A percentile compares a stretch with the other conserved stretches of the same genome.
Evolutionary conservation across 768 basidiomycete genomes (phyloP).

Genomic region (Macrolepiota dolichaula): DNA sequence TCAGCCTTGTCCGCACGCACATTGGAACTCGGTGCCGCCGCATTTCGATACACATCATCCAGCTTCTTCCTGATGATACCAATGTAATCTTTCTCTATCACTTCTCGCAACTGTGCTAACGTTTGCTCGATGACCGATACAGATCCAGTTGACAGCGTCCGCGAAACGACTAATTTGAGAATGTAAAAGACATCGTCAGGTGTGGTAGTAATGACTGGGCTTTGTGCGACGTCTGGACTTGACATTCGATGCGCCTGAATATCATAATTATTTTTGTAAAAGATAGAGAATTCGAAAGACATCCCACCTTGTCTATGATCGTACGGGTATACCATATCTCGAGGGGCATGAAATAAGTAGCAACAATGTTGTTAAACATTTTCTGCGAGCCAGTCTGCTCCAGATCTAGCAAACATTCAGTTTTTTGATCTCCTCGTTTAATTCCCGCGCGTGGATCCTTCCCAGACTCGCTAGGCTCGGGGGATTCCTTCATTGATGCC

Average conservation of each 20-base stretch:
- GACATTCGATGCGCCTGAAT: constrained; percentile 85
- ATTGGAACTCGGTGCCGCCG: constrained; percentile 37
- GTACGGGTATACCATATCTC: constrained; percentile 90
- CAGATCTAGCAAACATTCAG: constrained; percentile 17
- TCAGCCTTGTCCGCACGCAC: constrained; percentile 73
- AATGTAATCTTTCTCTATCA: constrained; percentile 82
- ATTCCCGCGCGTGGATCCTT: not conserved
- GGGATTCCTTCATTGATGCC: not conserved
- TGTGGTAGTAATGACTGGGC: constrained; percentile 64
- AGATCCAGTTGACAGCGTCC: constrained; percentile 78
- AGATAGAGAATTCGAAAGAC: not conserved
- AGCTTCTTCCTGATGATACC: constrained; percentile 80
- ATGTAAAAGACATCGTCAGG: constrained; percentile 98
- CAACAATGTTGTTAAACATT: constrained; percentile 65
- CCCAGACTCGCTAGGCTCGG: constrained; percentile 10
- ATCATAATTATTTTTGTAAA: not conserved
- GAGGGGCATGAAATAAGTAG: constrained; percentile 79
- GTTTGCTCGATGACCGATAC: constrained; percentile 53
- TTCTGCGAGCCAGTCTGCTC: constrained; percentile 51
- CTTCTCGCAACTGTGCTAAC: constrained; percentile 59
- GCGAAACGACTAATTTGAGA: constrained; percentile 76
- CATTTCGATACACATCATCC: constrained; percentile 79
- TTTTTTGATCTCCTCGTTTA: not conserved
- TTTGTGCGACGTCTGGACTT: constrained; percentile 61
- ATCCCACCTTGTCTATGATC: constrained; percentile 79